Evolutionary conservation across 352 stramenopile species (phyloP), one percentile per base, ranked within the genome.

Genomic region (Pythium aphanidermatum): DNA sequence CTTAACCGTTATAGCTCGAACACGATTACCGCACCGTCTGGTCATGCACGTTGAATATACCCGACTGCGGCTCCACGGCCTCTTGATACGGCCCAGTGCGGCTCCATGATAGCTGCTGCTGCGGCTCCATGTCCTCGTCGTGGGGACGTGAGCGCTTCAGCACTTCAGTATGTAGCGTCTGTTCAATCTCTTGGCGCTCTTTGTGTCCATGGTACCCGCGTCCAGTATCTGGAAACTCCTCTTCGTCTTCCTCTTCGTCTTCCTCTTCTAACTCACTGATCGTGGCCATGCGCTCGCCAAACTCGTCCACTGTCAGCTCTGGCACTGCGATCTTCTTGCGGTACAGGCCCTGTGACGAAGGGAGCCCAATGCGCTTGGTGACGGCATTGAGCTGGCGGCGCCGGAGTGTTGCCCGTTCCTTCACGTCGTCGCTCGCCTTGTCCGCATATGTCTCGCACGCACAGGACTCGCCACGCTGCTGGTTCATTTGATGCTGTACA

Each of bases 41-140:
- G 29, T 34, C 29, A 11, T 34, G 10, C 10, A 14, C 45, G 47
- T n/a, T n/a, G n/a, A n/a, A n/a, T n/a, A n/a, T n/a, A n/a, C n/a
- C n/a, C n/a, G n/a, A n/a, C n/a, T n/a, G 8, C 12, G 65, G 60
- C 30, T 79, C 59, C 38, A 80, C 79, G 2, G 63, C 66, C 44
- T 85, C 72, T 19, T 83, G 51, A 21, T 77, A 57, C 11, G 77
- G 67, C 13, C 42, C 27, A 17, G 41, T 34, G 19, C 34, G 27
- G 9, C 50, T 51, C 50, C 50, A 58, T 13, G 16, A 17, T 9
- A 58, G 26, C 9, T 19, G 34, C 16, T 21, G 19, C 36, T 58
- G 50, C n/a, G 33, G 42, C 30, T n/a, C 17, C 12, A 19, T 21
- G 12, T 2, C 4, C 23, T 55, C 37, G 4, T 12, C 7, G 3